Evolutionary conservation across 2,329 filamentous ascomycete species (phyloP).

Genomic region (Didymella glomerata): DNA sequence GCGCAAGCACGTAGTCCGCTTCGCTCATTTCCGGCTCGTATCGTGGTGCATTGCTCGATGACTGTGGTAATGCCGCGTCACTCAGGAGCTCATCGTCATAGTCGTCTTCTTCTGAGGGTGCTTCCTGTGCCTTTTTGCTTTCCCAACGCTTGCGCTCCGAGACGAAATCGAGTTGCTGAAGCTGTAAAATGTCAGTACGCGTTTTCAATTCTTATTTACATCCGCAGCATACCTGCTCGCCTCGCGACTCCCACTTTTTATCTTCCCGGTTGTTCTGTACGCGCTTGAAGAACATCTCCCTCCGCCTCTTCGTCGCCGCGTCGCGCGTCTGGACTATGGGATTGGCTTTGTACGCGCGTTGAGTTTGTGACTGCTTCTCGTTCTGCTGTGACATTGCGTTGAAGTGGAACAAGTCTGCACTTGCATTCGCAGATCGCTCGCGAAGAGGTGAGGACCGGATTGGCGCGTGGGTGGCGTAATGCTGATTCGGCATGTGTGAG

Average conservation of each 20-base stretch:
- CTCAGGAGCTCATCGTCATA: slow-evolving; percentile 37
- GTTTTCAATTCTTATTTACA: neutral
- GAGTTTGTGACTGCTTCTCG: slow-evolving; percentile 30
- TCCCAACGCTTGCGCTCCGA: slow-evolving; percentile 56
- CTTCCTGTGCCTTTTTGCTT: slow-evolving; percentile 53
- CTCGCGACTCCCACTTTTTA: slow-evolving; percentile 54
- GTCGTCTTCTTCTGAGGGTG: slow-evolving; percentile 44
- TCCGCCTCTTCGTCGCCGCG: slow-evolving; percentile 68
- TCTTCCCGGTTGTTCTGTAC: slow-evolving; percentile 57
- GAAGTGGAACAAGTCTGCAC: slow-evolving; percentile 38
- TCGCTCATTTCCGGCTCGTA: slow-evolving; percentile 43
- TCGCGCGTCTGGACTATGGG: slow-evolving; percentile 68
- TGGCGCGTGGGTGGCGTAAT: slow-evolving; percentile 41
- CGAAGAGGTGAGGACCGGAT: slow-evolving; percentile 56
- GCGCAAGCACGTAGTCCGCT: slow-evolving; percentile 51
- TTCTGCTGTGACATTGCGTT: slow-evolving; percentile 36
- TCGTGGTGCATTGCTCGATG: slow-evolving; percentile 15
- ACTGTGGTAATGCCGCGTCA: slow-evolving; percentile 18
- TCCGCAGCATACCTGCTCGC: slow-evolving; percentile 54
- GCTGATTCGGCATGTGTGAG: slow-evolving; percentile 32
- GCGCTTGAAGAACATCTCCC: slow-evolving; percentile 73
- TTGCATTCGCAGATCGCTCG: slow-evolving; percentile 53
- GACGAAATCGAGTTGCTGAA: slow-evolving; percentile 59
- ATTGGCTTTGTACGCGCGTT: slow-evolving; percentile 65
- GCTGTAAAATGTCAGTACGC: slow-evolving; percentile 43